Evolutionary conservation across 2,329 filamentous ascomycete genomes (phyloP).

Genomic region (Botryotinia calthae): DNA sequence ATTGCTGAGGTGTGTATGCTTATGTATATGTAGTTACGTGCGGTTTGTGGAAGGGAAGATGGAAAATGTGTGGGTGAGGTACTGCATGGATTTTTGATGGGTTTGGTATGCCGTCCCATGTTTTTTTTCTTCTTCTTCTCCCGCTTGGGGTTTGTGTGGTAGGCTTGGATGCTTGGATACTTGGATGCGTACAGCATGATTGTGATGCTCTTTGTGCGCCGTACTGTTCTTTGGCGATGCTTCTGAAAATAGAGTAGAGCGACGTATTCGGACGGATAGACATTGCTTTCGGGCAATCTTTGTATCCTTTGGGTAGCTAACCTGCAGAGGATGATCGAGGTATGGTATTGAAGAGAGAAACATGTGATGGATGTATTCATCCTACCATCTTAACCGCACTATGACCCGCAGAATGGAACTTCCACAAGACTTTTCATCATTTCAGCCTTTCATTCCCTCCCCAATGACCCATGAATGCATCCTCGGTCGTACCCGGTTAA

Average conservation of each 20-base stretch:
- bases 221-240: not conserved
- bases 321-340: not conserved
- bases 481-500: slow-evolving; percentile 17
- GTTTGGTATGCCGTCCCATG: slow-evolving; percentile 10
- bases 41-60: not conserved
- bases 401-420: not conserved
- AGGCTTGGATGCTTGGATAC: not conserved
- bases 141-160: not conserved
- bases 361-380: not conserved
- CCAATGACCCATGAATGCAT: not conserved
- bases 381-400: not conserved
- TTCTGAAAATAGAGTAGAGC: not conserved
- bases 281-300: not conserved
- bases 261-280: not conserved
- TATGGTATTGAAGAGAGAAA: not conserved
- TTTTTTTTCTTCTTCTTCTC: not conserved
- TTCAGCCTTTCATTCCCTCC: slow-evolving; percentile 9
- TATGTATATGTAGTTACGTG: not conserved
- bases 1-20: not conserved
- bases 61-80: not conserved
- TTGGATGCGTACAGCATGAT: not conserved
- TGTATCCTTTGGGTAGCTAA: not conserved
- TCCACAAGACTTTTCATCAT: not conserved
- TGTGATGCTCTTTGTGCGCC: slow-evolving; percentile 10
- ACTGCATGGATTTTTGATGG: slow-evolving; percentile 7